Percentiles rank a stretch among this genome's conserved stretches.
Evolutionary conservation across 208 protist genomes (phyloP).

Genomic region (Leishmania amazonensis): DNA sequence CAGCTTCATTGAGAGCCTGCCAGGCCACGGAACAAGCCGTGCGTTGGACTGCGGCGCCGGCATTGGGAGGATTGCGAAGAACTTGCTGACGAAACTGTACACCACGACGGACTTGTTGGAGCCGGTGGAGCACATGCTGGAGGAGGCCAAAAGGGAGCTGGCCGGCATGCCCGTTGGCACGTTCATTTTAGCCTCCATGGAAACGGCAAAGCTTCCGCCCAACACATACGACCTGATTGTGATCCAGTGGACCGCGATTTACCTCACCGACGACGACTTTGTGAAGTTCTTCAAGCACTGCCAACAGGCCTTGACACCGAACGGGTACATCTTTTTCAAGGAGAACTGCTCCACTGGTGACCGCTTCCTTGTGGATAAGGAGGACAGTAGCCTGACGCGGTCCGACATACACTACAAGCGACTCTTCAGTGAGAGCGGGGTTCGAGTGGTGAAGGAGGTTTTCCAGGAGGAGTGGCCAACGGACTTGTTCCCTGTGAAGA

Average conservation of each 20-base stretch:
- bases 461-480: conserved; percentile 80
- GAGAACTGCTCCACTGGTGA: conserved; percentile 75
- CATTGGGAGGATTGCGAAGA: conserved; percentile 90
- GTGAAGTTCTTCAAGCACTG: conserved; percentile 82
- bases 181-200: conserved; percentile 86
- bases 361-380: conserved; percentile 85
- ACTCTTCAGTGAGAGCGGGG: conserved; percentile 73
- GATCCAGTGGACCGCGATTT: conserved; percentile 94
- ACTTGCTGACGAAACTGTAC: conserved; percentile 75
- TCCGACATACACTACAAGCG: conserved; percentile 86
- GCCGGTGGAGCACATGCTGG: conserved; percentile 86
- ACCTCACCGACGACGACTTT: conserved; percentile 93
- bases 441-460: conserved; percentile 63
- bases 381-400: conserved; percentile 90
- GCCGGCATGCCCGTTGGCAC: conserved; percentile 66
- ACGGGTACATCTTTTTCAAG: conserved; percentile 94
- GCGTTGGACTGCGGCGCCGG: conserved; percentile 92
- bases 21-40: conserved; percentile 52
- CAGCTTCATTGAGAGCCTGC: conserved; percentile 68
- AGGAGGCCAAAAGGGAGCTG: conserved; percentile 83
- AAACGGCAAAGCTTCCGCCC: conserved; percentile 55
- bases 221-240: conserved; percentile 90
- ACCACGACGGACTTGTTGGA: conserved; percentile 82
- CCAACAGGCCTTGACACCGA: conserved; percentile 66
- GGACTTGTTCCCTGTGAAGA: conserved; percentile 83